These are phyloP conservation scores for Candida insectalens DNA, from an alignment of 805 yeast genomes.

Conservation along the genomic window DNA sequence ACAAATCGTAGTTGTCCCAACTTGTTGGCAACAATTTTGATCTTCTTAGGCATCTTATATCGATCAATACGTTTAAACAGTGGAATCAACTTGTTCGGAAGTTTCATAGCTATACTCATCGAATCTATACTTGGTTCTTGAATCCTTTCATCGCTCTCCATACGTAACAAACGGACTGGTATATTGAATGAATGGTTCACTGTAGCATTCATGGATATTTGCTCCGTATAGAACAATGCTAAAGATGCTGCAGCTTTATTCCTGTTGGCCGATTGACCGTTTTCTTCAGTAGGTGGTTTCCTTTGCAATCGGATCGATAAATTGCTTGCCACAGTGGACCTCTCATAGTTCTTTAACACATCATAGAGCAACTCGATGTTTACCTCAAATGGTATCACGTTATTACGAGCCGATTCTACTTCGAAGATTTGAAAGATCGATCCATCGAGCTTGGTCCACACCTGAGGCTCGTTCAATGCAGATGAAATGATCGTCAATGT, in stretches of 20 bases:
- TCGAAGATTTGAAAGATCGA: slow-evolving; percentile 40
- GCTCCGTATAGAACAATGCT: slow-evolving; percentile 45
- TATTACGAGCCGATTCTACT: slow-evolving; percentile 41
- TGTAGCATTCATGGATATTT: slow-evolving; percentile 29
- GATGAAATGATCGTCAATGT: slow-evolving; percentile 43
- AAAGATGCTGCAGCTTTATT: slow-evolving; percentile 36
- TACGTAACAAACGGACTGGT: slow-evolving; percentile 56
- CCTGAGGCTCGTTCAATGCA: slow-evolving; percentile 49
- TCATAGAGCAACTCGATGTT: slow-evolving; percentile 52
- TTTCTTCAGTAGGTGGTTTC: slow-evolving; percentile 15
- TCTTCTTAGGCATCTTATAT: slow-evolving; percentile 41
- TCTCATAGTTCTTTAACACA: slow-evolving; percentile 47
- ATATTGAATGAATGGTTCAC: slow-evolving; percentile 60
- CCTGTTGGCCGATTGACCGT: slow-evolving; percentile 4
- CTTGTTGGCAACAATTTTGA: slow-evolving; percentile 40
- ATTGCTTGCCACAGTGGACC: slow-evolving; percentile 36
- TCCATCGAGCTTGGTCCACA: slow-evolving; percentile 50
- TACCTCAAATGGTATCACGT: slow-evolving; percentile 49
- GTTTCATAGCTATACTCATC: slow-evolving; percentile 47
- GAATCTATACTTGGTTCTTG: slow-evolving; percentile 55
- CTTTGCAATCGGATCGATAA: slow-evolving; percentile 43
- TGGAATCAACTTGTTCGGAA: slow-evolving; percentile 37
- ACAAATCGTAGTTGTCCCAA: slow-evolving; percentile 42
- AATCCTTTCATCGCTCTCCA: slow-evolving; percentile 40
- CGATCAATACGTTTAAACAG: slow-evolving; percentile 58